Evolutionary conservation across 306 rosid species (phyloP).

Genomic region (Myrica gale): DNA sequence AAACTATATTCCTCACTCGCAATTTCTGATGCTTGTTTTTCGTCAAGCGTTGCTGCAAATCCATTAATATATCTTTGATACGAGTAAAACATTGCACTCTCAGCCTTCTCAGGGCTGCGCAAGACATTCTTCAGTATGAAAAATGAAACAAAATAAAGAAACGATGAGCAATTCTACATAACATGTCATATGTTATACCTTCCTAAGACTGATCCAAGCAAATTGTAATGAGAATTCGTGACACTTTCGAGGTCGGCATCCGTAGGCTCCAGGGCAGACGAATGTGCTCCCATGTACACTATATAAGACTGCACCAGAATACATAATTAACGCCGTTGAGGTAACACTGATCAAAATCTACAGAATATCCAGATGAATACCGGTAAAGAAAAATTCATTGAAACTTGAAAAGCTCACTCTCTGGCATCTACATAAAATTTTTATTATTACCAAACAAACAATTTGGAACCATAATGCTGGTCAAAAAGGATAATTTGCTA

Average conservation of each 20-base stretch:
- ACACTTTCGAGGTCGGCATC: constrained; percentile 23
- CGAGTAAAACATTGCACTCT: constrained; percentile 59
- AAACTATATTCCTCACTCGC: constrained; percentile 36
- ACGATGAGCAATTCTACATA: background rate
- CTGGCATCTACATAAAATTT: background rate
- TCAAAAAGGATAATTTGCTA: background rate
- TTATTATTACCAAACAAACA: background rate
- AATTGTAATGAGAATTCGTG: constrained; percentile 41
- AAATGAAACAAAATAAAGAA: background rate
- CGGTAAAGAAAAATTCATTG: background rate
- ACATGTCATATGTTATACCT: constrained; percentile 32
- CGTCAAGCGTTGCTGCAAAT: constrained; percentile 70
- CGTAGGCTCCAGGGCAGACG: constrained; percentile 34
- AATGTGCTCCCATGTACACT: constrained; percentile 64
- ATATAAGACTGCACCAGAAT: constrained; percentile 53
- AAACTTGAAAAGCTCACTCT: background rate
- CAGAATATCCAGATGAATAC: background rate
- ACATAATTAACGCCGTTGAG: background rate
- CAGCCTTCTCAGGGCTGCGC: constrained; percentile 44
- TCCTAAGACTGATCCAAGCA: constrained; percentile 54
- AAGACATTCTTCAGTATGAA: background rate
- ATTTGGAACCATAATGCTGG: background rate
- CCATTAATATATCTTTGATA: constrained; percentile 62
- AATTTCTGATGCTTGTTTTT: constrained; percentile 43
- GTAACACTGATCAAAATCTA: background rate